These are phyloP conservation scores for Rhizopogon sp. DNA, from an alignment of 768 basidiomycete genomes.

Conservation along the genomic window DNA sequence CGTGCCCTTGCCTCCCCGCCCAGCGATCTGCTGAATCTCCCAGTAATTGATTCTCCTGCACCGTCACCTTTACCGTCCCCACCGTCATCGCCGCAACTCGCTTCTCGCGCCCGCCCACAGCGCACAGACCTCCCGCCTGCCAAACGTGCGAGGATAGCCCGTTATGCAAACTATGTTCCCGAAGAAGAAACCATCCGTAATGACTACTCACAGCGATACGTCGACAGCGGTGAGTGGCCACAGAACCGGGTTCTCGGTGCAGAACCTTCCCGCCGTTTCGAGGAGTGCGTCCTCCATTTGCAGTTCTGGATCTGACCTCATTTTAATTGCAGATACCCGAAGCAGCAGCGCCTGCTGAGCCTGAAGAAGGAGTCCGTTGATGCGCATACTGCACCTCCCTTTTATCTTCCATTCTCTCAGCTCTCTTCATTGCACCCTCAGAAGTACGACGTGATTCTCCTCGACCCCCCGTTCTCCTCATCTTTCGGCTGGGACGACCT, in stretches of 20 bases:
- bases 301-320: neutral
- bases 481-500: slow-evolving; percentile 84
- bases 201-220: slow-evolving; percentile 89
- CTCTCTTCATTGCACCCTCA: slow-evolving; percentile 51
- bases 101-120: slow-evolving; percentile 33
- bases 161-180: slow-evolving; percentile 80
- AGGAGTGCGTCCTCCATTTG: slow-evolving; percentile 64
- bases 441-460: slow-evolving; percentile 88
- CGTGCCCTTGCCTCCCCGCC: slow-evolving; percentile 52
- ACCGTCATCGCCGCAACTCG: slow-evolving; percentile 38
- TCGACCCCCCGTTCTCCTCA: slow-evolving; percentile 87
- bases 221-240: slow-evolving; percentile 88
- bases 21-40: slow-evolving; percentile 47
- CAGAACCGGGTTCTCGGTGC: slow-evolving; percentile 92
- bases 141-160: slow-evolving; percentile 64
- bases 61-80: slow-evolving; percentile 47
- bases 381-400: slow-evolving; percentile 63
- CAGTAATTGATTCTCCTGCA: slow-evolving; percentile 54
- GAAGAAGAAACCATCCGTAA: slow-evolving; percentile 97
- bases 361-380: slow-evolving; percentile 80
- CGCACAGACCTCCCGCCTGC: slow-evolving; percentile 55
- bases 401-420: slow-evolving; percentile 61
- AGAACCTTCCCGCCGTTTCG: slow-evolving; percentile 82
- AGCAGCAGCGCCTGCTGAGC: slow-evolving; percentile 78
- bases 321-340: slow-evolving; percentile 75